These are phyloP conservation scores for Gastrolobium villosum DNA, from an alignment of 306 rosid genomes.

Conservation along the genomic window DNA sequence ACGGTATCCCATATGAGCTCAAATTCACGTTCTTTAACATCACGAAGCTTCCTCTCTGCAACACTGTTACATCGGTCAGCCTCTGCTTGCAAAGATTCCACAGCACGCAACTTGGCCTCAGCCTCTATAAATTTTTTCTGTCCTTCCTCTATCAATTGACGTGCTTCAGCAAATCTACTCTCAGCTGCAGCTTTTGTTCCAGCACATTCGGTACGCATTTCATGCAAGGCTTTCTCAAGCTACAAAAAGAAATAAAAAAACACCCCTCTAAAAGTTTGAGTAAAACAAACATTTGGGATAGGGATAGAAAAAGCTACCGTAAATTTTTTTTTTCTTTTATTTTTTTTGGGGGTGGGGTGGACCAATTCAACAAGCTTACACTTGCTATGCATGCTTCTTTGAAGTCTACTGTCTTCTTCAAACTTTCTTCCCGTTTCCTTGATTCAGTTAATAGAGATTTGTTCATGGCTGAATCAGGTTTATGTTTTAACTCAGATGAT, in stretches of 20 bases:
- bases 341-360: too few species aligned
- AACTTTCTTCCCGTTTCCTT: slow-evolving; percentile 81
- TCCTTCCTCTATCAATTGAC: slow-evolving; percentile 70
- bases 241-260: slow-evolving; percentile 50
- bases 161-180: slow-evolving; percentile 79
- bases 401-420: slow-evolving; percentile 79
- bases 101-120: slow-evolving; percentile 73
- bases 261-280: neutral
- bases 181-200: slow-evolving; percentile 93
- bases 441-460: slow-evolving; percentile 75
- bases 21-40: slow-evolving; percentile 94
- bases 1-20: slow-evolving; percentile 75
- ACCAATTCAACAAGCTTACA: slow-evolving; percentile 64
- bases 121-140: slow-evolving; percentile 74
- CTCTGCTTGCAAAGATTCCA: slow-evolving; percentile 83
- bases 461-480: slow-evolving; percentile 71
- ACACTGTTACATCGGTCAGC: slow-evolving; percentile 68
- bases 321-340: neutral
- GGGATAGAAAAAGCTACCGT: neutral
- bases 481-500: slow-evolving; percentile 66
- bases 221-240: slow-evolving; percentile 95
- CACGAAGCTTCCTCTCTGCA: slow-evolving; percentile 90
- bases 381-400: slow-evolving; percentile 96
- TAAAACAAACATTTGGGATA: slow-evolving; percentile 19
- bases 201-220: slow-evolving; percentile 93